These are phyloP conservation scores for Theobroma cacao DNA, from an alignment of 345 rosid genomes.

Conservation along the genomic window DNA sequence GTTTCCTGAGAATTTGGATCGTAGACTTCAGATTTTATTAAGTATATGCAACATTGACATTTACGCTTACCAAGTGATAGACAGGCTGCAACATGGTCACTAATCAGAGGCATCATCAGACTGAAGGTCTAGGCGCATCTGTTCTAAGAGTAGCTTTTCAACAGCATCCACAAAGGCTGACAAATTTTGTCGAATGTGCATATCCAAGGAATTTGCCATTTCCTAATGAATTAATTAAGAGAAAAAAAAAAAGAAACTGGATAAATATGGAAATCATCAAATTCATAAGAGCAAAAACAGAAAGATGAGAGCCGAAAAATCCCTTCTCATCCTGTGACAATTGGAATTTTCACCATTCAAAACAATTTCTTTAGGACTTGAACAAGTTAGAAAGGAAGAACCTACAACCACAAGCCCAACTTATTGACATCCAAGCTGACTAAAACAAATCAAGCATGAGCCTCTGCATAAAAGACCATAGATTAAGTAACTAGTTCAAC, in stretches of 20 bases:
- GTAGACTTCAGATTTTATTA: neutral
- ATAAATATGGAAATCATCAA: neutral
- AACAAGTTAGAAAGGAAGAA: neutral
- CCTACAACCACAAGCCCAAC: neutral
- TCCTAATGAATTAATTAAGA: constrained; percentile 30
- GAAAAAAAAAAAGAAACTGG: neutral
- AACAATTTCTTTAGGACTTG: neutral
- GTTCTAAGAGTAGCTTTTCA: constrained; percentile 39
- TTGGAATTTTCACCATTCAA: neutral
- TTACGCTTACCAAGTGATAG: neutral
- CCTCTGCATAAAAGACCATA: neutral
- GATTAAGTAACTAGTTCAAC: neutral
- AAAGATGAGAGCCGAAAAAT: neutral
- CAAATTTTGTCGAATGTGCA: constrained; percentile 32
- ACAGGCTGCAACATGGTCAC: neutral
- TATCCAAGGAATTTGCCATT: constrained; percentile 43
- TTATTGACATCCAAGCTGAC: neutral
- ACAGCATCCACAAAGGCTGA: constrained; percentile 43
- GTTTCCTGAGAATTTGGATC: neutral
- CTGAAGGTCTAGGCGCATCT: constrained; percentile 31
- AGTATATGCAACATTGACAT: neutral
- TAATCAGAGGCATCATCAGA: constrained; percentile 10
- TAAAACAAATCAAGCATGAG: neutral
- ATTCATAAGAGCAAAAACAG: neutral
- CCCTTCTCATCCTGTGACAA: neutral